phyloP scores from a whole-genome alignment of 202 grass and related monocot species.

The Bolboschoenoplectus hybrid region DNA sequence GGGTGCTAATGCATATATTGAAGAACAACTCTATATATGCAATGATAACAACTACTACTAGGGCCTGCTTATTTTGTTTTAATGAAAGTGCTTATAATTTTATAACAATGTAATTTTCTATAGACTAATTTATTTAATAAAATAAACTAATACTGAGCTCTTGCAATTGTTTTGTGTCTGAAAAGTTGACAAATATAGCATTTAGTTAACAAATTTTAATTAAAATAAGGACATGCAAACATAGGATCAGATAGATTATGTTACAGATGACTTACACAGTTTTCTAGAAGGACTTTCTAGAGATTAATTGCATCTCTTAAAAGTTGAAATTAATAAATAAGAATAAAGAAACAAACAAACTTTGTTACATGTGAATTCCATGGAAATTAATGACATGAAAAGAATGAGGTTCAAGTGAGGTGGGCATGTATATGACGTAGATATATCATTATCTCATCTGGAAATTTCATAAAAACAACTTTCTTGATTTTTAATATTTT shows the following conservation, averaged over 20 bases:
- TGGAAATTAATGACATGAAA: too few relatives aligned
- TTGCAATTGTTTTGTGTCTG: neutral
- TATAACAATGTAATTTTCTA: too few relatives aligned
- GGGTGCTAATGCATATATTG: too few relatives aligned
- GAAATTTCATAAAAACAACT: neutral
- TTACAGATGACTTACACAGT: neutral
- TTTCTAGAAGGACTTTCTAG: neutral
- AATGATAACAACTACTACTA: neutral
- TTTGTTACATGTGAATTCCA: too few relatives aligned
- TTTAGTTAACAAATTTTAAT: too few relatives aligned
- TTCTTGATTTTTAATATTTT: neutral
- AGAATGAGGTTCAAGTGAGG: neutral
- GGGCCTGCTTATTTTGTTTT: neutral
- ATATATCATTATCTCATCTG: neutral
- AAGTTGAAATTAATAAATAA: too few relatives aligned
- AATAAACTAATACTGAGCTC: neutral
- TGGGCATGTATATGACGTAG: neutral
- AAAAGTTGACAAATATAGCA: neutral
- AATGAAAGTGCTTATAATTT: too few relatives aligned
- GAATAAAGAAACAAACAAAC: too few relatives aligned
- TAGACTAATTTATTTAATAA: too few relatives aligned
- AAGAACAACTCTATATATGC: neutral
- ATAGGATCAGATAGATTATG: neutral
- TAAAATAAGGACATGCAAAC: neutral
- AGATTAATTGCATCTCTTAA: too few relatives aligned